Conservation (phyloP, 164 flowering plant genomes). For the Sextonia rubra region DNA sequence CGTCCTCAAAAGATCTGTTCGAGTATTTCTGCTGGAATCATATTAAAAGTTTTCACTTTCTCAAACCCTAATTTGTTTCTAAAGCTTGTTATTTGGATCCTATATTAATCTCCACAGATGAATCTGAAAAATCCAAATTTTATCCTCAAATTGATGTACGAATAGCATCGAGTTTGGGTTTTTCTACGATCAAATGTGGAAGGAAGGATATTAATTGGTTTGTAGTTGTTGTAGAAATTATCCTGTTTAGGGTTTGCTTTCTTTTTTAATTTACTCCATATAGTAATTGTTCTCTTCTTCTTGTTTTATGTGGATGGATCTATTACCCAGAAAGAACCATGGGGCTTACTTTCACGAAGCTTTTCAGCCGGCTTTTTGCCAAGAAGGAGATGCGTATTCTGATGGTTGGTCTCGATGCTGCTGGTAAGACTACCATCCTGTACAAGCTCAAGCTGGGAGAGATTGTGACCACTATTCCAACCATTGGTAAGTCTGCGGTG, state of each 20-base stretch:
- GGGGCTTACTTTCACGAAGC: slow-evolving; percentile 91
- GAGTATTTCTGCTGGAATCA: background rate
- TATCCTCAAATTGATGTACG: background rate
- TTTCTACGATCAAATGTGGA: no score
- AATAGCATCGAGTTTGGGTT: no score
- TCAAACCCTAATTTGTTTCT: background rate
- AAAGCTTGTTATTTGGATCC: background rate
- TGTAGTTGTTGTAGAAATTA: background rate
- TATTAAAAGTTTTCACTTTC: background rate
- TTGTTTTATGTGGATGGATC: background rate
- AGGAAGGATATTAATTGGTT: no score
- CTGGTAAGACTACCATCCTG: slow-evolving; percentile 96
- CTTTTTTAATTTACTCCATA: background rate
- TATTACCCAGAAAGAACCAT: slow-evolving; percentile 25
- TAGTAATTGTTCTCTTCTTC: background rate
- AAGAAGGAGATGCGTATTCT: slow-evolving; percentile 94
- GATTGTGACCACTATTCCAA: slow-evolving; percentile 93
- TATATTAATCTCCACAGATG: background rate
- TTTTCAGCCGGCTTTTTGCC: slow-evolving; percentile 92
- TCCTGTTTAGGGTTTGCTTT: background rate
- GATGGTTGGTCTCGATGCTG: slow-evolving; percentile 99
- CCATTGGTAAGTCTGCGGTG: slow-evolving; percentile 62
- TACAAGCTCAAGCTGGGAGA: slow-evolving; percentile 97
- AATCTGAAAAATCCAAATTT: background rate
- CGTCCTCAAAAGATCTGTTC: background rate